Conservation (phyloP, 2,329 filamentous ascomycete species). For the Chalaropsis ovoidea region DNA sequence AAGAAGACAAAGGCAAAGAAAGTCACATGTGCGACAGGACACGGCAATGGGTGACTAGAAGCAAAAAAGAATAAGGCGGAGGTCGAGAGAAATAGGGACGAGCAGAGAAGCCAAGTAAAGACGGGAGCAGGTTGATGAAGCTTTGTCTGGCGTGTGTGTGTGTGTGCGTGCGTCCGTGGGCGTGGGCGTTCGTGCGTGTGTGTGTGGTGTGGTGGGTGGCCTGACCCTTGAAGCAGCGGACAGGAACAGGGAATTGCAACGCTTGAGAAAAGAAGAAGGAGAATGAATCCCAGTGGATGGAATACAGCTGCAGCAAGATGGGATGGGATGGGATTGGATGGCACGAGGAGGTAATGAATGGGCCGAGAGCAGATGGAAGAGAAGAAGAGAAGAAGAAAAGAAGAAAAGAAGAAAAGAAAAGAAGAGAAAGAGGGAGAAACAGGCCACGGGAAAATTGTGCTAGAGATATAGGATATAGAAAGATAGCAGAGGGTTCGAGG, state of each 20-base stretch:
- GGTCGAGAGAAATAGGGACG: not conserved
- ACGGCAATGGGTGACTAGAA: too few relatives aligned
- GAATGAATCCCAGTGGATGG: not conserved
- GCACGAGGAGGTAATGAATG: too few relatives aligned
- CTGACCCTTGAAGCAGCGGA: not conserved
- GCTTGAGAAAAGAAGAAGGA: slow-evolving; percentile 3
- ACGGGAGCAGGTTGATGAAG: not conserved
- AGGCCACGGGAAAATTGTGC: not conserved
- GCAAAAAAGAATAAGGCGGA: not conserved
- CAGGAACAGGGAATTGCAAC: not conserved
- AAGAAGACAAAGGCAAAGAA: not conserved
- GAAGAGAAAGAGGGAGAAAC: not conserved
- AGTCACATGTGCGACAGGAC: not conserved
- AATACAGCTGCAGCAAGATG: not conserved
- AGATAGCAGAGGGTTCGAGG: not conserved
- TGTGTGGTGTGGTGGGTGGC: not conserved
- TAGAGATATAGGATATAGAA: too few relatives aligned
- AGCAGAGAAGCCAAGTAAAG: too few relatives aligned
- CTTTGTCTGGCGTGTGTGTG: not conserved
- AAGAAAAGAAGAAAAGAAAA: not conserved
- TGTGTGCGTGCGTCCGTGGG: not conserved
- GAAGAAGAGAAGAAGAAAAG: not conserved
- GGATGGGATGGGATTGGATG: not conserved
- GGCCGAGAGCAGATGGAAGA: not conserved
- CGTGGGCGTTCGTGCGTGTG: not conserved